Percentiles rank a stretch among this genome's conserved stretches.
Conservation (phyloP, 176 grass and related monocot species). For the Musa acuminata region DNA sequence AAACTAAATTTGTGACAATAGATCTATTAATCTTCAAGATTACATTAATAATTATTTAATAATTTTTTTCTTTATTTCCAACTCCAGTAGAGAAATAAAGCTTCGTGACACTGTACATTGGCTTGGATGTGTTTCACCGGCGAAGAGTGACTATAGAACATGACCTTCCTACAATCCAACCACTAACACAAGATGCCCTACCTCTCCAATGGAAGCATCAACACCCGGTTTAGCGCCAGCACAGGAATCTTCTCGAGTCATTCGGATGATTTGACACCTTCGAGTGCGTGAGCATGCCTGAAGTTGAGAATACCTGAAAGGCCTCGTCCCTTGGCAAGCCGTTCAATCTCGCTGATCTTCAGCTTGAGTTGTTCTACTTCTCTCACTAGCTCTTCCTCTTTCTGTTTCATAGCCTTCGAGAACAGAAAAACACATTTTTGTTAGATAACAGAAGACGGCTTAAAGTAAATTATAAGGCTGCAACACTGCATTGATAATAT, state of each 20-base stretch:
- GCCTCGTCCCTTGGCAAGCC: conserved; percentile 28
- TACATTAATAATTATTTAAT: neutral
- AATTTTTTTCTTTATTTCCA: neutral
- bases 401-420: conserved; percentile 38
- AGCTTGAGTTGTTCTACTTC: conserved; percentile 36
- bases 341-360: conserved; percentile 35
- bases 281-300: conserved; percentile 17
- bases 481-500: no score
- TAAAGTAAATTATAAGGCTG: no score
- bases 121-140: neutral
- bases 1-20: no score
- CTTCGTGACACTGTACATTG: neutral
- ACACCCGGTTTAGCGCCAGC: neutral
- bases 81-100: neutral
- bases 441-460: neutral
- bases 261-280: conserved; percentile 2
- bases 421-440: neutral
- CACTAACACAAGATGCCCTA: neutral
- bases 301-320: conserved; percentile 40
- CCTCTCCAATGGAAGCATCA: neutral
- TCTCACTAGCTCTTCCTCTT: conserved; percentile 37
- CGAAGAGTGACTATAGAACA: neutral
- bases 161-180: neutral
- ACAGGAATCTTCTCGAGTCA: neutral
- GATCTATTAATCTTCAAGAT: no score